Conservation (phyloP, 2,329 filamentous ascomycete genomes). For the Alternaria gansuensis region DNA sequence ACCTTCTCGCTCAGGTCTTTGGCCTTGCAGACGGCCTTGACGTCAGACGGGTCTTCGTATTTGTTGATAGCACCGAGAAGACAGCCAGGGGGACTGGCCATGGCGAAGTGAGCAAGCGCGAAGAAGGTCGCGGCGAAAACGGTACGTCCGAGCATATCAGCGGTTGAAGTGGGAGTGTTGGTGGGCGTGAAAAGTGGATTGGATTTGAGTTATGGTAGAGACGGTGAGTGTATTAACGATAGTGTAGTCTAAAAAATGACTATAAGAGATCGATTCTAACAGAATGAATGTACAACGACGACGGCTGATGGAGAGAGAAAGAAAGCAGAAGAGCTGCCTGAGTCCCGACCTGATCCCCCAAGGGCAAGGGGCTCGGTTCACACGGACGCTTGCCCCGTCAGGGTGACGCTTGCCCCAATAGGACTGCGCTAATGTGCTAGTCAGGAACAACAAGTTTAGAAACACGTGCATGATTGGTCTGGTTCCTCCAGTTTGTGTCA, state of each 20-base stretch:
- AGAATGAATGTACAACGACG: slow-evolving; percentile 29
- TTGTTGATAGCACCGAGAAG: slow-evolving; percentile 45
- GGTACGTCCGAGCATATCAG: slow-evolving; percentile 43
- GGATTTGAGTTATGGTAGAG: slow-evolving; percentile 2
- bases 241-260: slow-evolving; percentile 32
- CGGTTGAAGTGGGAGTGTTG: slow-evolving; percentile 11
- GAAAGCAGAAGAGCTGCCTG: slow-evolving; percentile 12
- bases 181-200: not conserved
- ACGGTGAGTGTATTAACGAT: slow-evolving; percentile 21
- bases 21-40: slow-evolving; percentile 40
- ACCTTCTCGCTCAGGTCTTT: slow-evolving; percentile 40
- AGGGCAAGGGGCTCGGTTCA: slow-evolving; percentile 17
- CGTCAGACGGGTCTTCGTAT: slow-evolving; percentile 39
- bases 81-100: slow-evolving; percentile 41
- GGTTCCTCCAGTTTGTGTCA: slow-evolving; percentile 21
- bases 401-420: slow-evolving; percentile 19
- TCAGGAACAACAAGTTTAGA: slow-evolving; percentile 31
- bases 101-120: slow-evolving; percentile 35
- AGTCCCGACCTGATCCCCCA: slow-evolving; percentile 13
- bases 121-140: slow-evolving; percentile 39
- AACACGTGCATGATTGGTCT: slow-evolving; percentile 24
- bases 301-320: slow-evolving; percentile 20
- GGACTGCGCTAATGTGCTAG: slow-evolving; percentile 25
- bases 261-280: slow-evolving; percentile 13
- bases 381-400: slow-evolving; percentile 13